Evolutionary conservation across 2,329 filamentous ascomycete genomes (phyloP).

Genomic region (Apiospora hydei): DNA sequence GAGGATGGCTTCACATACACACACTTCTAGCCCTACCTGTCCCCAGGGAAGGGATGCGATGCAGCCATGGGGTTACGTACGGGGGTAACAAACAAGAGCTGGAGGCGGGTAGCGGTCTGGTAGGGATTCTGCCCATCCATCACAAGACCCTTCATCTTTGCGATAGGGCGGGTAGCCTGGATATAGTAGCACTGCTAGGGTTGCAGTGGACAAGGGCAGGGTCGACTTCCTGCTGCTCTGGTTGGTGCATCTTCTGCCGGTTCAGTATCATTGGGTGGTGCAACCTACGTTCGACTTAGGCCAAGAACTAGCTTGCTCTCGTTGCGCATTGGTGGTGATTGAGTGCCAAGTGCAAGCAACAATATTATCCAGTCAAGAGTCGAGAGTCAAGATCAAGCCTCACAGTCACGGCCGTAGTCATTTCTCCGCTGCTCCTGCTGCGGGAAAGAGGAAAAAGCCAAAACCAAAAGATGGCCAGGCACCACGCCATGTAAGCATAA

Average conservation of each 20-base stretch:
- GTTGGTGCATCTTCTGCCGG: conserved; percentile 16
- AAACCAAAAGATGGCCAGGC: background rate
- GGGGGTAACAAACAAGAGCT: background rate
- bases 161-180: background rate
- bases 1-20: background rate
- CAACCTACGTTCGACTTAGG: conserved; percentile 2
- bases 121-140: background rate
- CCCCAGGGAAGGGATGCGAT: background rate
- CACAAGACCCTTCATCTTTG: background rate
- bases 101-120: conserved; percentile 4
- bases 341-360: background rate
- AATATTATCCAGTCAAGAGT: background rate
- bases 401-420: background rate
- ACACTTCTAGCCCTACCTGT: background rate
- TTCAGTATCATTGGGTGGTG: conserved; percentile 2
- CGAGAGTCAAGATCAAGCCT: background rate
- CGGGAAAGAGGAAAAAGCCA: background rate
- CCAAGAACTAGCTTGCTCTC: background rate
- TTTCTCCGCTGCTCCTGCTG: background rate
- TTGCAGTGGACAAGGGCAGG: background rate
- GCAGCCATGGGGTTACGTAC: background rate
- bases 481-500: background rate
- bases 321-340: background rate
- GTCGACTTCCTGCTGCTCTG: background rate
- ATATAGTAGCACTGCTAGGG: background rate